Percentiles rank a stretch among this genome's conserved stretches.
Evolutionary conservation across 2,329 filamentous ascomycete genomes (phyloP).

Genomic region (Cladosporium sp.): DNA sequence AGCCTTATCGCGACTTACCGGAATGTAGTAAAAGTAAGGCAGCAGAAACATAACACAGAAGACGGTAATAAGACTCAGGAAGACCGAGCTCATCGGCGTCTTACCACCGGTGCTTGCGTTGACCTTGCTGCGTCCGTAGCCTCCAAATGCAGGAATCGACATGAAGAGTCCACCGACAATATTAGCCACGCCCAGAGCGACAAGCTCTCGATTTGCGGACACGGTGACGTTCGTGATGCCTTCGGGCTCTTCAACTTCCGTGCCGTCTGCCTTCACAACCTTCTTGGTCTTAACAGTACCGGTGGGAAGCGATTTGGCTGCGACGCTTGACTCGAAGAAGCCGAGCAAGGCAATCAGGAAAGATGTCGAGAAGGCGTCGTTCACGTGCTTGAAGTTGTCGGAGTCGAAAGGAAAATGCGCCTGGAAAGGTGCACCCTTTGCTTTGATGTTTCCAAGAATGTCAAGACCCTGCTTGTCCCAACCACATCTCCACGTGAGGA

Average conservation of each 20-base stretch:
- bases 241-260: constrained; percentile 28
- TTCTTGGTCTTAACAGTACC: constrained; percentile 45
- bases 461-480: constrained; percentile 79
- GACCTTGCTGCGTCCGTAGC: constrained; percentile 92
- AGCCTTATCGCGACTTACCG: constrained; percentile 52
- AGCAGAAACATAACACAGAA: constrained; percentile 75
- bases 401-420: constrained; percentile 82
- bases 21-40: constrained; percentile 90
- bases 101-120: constrained; percentile 87
- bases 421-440: constrained; percentile 64
- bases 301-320: constrained; percentile 77
- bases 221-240: constrained; percentile 73
- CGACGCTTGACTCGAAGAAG: constrained; percentile 98
- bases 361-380: constrained; percentile 79
- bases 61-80: constrained; percentile 76
- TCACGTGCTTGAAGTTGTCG: constrained; percentile 72
- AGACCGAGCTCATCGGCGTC: constrained; percentile 87
- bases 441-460: constrained; percentile 74
- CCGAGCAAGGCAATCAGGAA: constrained; percentile 91
- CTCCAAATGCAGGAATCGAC: constrained; percentile 88
- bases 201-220: constrained; percentile 86
- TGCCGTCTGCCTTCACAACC: constrained; percentile 22
- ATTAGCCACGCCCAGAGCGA: constrained; percentile 85
- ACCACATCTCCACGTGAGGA: constrained; percentile 67
- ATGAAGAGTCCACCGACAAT: constrained; percentile 88